Base-by-base conservation (phyloP, 768 basidiomycete species). In the Favolaschia claudopus region DNA sequence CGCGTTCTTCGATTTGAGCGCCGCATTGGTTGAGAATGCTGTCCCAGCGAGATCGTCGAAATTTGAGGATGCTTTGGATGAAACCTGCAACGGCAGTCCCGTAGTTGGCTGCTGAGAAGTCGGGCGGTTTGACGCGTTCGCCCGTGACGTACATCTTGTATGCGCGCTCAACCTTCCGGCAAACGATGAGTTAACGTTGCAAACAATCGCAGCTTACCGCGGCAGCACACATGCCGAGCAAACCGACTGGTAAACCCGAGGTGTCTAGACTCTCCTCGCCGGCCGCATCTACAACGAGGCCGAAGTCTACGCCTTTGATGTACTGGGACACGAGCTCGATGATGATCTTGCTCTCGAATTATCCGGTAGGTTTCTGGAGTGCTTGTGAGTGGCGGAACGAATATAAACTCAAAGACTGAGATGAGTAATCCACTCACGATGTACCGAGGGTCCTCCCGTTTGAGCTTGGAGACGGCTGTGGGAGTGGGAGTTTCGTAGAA, bases 391-490 rank as follows among this genome's bases (percentile, higher is more conserved):
- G 5, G 12, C 5, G 17, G 19, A 4, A 10, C 15, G 9, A 24
- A 27, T 17, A 8, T 14, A 17, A 7, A 33, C 15, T 7, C 12
- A 20, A 43, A 10, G 10, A 2, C n/a, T n/a, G n/a, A n/a, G n/a
- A n/a, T n/a, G n/a, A n/a, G n/a, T n/a, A n/a, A n/a, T n/a, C n/a
- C 22, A 42, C 47, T 1, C 29, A 58, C 55, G 6, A 58, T 33
- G 29, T 58, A 58, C 1, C 13, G 31, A 2, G 31, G 17, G 7
- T 34, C 8, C 6, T 36, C 14, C 2, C n/a, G 40, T 8, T 29
- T 10, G 1, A 29, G 40, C 14, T 24, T 22, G n/a, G 28, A n/a
- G 8, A 50, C 37, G 5, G 25, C 17, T 31, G 28, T n/a, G 22
- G 47, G 55, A 20, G 47, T 42, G 1, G 40, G 55, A 0, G 14